phyloP scores from a whole-genome alignment of 1,284 basidiomycete species.

The Neolentinus lepideus region DNA sequence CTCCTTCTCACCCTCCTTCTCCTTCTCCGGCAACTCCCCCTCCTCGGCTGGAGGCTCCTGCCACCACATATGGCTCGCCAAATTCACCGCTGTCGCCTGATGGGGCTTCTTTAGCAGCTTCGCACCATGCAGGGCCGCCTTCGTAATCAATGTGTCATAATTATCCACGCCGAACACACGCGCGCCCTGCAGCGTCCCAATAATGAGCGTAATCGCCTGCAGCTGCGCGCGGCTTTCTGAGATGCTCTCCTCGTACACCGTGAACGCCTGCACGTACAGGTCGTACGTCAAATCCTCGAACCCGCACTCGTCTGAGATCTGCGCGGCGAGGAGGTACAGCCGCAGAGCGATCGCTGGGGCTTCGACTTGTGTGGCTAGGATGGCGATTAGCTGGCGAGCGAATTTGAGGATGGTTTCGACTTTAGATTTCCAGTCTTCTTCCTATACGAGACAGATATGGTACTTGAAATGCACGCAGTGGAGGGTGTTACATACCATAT shows the following conservation, averaged over 20 bases:
- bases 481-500: constrained; percentile 34
- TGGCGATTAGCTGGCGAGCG: constrained; percentile 84
- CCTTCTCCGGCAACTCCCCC: constrained; percentile 24
- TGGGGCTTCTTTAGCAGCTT: constrained; percentile 95
- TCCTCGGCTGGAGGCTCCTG: constrained; percentile 53
- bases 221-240: constrained; percentile 89
- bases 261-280: constrained; percentile 93
- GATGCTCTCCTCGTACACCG: constrained; percentile 93
- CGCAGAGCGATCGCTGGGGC: constrained; percentile 85
- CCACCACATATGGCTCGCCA: constrained; percentile 97
- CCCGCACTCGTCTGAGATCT: constrained; percentile 87
- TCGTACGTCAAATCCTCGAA: constrained; percentile 94
- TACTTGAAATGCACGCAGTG: not conserved
- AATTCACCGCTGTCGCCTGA: constrained; percentile 88
- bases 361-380: constrained; percentile 87
- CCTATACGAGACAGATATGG: constrained; percentile 31
- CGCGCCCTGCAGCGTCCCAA: constrained; percentile 79
- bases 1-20: constrained; percentile 38
- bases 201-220: constrained; percentile 89
- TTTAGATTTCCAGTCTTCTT: constrained; percentile 79
- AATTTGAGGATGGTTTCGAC: constrained; percentile 86
- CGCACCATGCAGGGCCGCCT: constrained; percentile 90
- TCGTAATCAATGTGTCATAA: constrained; percentile 93
- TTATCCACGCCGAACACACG: constrained; percentile 87
- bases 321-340: constrained; percentile 89